These are phyloP conservation scores for Achaetomiella virescens DNA, from an alignment of 495 filamentous ascomycete genomes.

Conservation along the genomic window DNA sequence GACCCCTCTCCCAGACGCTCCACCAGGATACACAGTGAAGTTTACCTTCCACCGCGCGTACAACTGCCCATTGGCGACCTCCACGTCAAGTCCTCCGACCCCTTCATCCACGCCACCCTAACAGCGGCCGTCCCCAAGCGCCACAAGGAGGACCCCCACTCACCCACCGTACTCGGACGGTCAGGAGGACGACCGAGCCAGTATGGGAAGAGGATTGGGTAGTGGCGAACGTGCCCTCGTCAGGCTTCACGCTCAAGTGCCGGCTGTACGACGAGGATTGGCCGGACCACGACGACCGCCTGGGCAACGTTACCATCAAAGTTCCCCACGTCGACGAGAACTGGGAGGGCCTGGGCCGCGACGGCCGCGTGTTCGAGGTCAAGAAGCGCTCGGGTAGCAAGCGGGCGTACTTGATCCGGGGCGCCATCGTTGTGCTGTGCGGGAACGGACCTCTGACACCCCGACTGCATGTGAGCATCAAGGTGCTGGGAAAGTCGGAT, in stretches of 20 bases:
- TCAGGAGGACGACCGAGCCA: conserved; percentile 63
- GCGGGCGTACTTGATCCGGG: conserved; percentile 68
- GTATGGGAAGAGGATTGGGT: conserved; percentile 82
- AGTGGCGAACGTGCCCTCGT: conserved; percentile 73
- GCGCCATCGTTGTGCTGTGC: conserved; percentile 50
- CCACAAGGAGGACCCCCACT: conserved; percentile 76
- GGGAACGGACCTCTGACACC: conserved; percentile 49
- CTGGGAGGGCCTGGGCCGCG: conserved; percentile 61
- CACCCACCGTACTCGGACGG: conserved; percentile 67
- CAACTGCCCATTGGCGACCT: conserved; percentile 79
- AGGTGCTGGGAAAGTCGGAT: conserved; percentile 69
- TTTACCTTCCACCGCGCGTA: conserved; percentile 77
- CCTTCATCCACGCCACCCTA: conserved; percentile 70
- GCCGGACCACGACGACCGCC: conserved; percentile 76
- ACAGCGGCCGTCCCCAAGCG: conserved; percentile 54
- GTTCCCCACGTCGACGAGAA: conserved; percentile 51
- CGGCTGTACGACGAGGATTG: conserved; percentile 84
- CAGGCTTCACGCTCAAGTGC: conserved; percentile 74
- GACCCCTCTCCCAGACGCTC: conserved; percentile 66
- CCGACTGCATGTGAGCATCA: conserved; percentile 58
- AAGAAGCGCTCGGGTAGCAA: conserved; percentile 82
- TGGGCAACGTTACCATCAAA: conserved; percentile 73
- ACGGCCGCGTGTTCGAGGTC: conserved; percentile 55
- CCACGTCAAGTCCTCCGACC: conserved; percentile 71
- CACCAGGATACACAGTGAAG: conserved; percentile 73